A percentile compares a stretch with the other conserved stretches of the same genome.
Evolutionary conservation across 495 filamentous ascomycete species (phyloP).

Genomic region (Annulohypoxylon nitens): DNA sequence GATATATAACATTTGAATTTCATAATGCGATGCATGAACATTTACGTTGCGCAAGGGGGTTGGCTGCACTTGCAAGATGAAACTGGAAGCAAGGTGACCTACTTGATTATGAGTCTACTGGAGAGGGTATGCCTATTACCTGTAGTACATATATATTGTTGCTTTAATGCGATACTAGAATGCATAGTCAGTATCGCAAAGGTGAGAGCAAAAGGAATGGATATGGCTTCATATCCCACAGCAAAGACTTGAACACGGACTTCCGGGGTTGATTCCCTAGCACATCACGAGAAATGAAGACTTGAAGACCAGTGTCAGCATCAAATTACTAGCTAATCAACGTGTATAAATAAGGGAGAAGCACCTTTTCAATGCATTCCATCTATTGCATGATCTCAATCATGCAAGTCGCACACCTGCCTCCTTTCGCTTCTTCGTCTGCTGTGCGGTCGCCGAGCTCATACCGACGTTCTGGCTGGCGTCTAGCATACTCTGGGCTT

Average conservation of each 20-base stretch:
- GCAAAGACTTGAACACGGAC: background rate
- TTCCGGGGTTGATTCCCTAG: conserved; percentile 1
- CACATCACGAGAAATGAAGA: conserved; percentile 16
- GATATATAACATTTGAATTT: no score
- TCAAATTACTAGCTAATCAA: conserved; percentile 41
- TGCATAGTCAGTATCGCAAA: background rate
- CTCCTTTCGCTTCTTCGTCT: conserved; percentile 85
- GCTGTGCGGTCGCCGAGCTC: conserved; percentile 79
- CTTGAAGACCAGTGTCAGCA: conserved; percentile 46
- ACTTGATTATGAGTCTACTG: background rate
- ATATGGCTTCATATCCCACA: conserved; percentile 23
- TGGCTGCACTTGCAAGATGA: no score
- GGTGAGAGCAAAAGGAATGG: background rate
- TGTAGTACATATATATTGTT: background rate
- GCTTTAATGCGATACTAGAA: background rate
- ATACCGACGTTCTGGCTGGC: conserved; percentile 86
- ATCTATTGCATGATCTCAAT: conserved; percentile 30
- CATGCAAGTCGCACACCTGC: conserved; percentile 88
- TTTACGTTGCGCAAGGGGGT: no score
- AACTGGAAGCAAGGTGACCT: background rate
- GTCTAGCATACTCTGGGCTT: conserved; percentile 84
- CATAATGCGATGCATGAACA: no score
- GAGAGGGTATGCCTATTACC: background rate
- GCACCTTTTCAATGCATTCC: conserved; percentile 48
- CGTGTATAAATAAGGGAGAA: conserved; percentile 47